Evolutionary conservation across 306 rosid genomes (phyloP), one percentile per base, ranked within the genome.

Genomic region (Lathyrus sativus): DNA sequence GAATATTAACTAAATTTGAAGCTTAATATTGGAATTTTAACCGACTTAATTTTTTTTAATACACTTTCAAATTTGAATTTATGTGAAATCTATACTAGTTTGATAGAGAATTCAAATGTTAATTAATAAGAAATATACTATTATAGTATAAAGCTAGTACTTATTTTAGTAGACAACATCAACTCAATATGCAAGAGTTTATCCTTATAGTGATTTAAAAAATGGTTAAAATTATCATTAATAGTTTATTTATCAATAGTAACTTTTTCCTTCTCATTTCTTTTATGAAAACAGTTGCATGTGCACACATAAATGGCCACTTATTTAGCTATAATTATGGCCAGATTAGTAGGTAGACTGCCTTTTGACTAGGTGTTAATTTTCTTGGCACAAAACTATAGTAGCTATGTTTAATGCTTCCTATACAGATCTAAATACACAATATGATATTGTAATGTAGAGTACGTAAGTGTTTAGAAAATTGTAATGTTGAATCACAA

Each of bases 351-450:
- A 17, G 54, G 24, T 48, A 48, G 9, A 46, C 17, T 46, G 53
- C 53, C 22, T 46, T 14, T 46, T 46, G 8, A 46, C 10, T 7
- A 14, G 53, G 56, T 17, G 56, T 17, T 49, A 5, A 17, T 49
- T 49, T 49, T 49, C 56, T 49, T 17, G 28, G 17, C 10, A 50
- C 13, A 50, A 50, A 18, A 50, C 57, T 50, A 50, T 50, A 50
- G 26, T 3, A 15, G 24, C 24, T 48, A 15, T 15, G 24, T 11
- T 48, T 3, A 2, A 48, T 48, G 24, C 53, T 46, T 7, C 4
- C 22, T 46, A 11, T 11, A 42, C 14, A 42, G 0, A 43, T 43
- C 48, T 43, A 43, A 12, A 43, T 43, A 12, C 4, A 6, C 7
- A 33, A 33, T 33, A 33, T 33, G 7, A 33, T 33, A 33, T 5